A percentile compares a stretch with the other conserved stretches of the same genome.
Conservation (phyloP, 768 basidiomycete genomes). For the Lactarius tabidus region DNA sequence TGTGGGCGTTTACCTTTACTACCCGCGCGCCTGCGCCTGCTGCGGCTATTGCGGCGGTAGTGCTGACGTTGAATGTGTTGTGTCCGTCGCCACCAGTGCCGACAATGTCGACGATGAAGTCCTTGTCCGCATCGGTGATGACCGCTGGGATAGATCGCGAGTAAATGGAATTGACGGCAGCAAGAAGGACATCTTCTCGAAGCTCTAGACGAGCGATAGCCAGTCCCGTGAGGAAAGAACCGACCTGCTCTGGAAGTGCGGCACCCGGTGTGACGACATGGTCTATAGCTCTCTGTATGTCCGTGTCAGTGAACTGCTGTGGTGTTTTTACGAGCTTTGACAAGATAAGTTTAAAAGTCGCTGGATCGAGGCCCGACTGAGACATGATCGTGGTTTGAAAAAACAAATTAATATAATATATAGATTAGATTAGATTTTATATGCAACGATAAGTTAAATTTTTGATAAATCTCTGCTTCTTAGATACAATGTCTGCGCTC, state of each 20-base stretch:
- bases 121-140: slow-evolving; percentile 54
- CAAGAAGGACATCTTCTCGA: slow-evolving; percentile 70
- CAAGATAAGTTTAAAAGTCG: slow-evolving; percentile 72
- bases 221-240: slow-evolving; percentile 84
- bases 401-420: background rate
- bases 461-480: no score
- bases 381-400: background rate
- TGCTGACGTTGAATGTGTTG: slow-evolving; percentile 96
- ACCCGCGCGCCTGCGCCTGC: slow-evolving; percentile 93
- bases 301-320: slow-evolving; percentile 73
- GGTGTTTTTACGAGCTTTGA: slow-evolving; percentile 77
- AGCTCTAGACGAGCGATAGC: slow-evolving; percentile 77
- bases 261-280: slow-evolving; percentile 66
- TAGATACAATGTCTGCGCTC: slow-evolving; percentile 2
- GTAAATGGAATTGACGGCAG: slow-evolving; percentile 71
- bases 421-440: background rate
- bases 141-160: slow-evolving; percentile 60
- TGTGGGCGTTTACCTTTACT: slow-evolving; percentile 58
- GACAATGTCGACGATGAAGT: slow-evolving; percentile 76
- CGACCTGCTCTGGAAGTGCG: slow-evolving; percentile 70
- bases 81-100: slow-evolving; percentile 95
- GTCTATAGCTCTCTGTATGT: slow-evolving; percentile 68
- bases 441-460: background rate
- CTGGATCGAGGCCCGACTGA: slow-evolving; percentile 29
- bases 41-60: slow-evolving; percentile 88